Evolutionary conservation across 257 asterid species (phyloP).

Genomic region (Scutellaria minor): DNA sequence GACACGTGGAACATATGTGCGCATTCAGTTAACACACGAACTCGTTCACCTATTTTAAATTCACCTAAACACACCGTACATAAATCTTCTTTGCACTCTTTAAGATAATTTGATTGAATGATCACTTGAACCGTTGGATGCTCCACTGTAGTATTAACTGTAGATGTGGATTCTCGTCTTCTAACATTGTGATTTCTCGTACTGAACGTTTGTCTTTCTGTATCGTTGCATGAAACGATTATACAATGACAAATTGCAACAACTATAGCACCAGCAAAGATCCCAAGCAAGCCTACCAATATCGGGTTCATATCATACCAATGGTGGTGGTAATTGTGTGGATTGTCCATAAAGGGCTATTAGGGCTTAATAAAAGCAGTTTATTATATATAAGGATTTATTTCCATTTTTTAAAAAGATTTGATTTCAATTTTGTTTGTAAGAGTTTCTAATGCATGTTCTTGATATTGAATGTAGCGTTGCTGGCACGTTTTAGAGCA

Average conservation of each 20-base stretch:
- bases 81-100: conserved; percentile 42
- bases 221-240: conserved; percentile 21
- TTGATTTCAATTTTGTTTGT: conserved; percentile 5
- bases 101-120: conserved; percentile 36
- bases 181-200: neutral
- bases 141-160: neutral
- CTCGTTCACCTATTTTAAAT: conserved; percentile 39
- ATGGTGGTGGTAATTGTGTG: conserved; percentile 37
- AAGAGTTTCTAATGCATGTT: neutral
- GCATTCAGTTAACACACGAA: conserved; percentile 45
- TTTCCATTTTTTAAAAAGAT: neutral
- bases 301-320: conserved; percentile 45
- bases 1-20: conserved; percentile 42
- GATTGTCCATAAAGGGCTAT: conserved; percentile 32
- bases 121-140: conserved; percentile 39
- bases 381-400: conserved; percentile 12
- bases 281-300: conserved; percentile 57
- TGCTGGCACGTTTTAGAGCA: conserved; percentile 41
- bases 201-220: neutral
- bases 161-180: neutral
- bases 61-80: conserved; percentile 58
- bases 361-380: no score
- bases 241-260: conserved; percentile 55
- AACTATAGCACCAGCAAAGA: conserved; percentile 55
- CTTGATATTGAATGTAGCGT: conserved; percentile 26